Evolutionary conservation across 495 filamentous ascomycete species (phyloP).

Genomic region (Hyaloscypha finlandica): DNA sequence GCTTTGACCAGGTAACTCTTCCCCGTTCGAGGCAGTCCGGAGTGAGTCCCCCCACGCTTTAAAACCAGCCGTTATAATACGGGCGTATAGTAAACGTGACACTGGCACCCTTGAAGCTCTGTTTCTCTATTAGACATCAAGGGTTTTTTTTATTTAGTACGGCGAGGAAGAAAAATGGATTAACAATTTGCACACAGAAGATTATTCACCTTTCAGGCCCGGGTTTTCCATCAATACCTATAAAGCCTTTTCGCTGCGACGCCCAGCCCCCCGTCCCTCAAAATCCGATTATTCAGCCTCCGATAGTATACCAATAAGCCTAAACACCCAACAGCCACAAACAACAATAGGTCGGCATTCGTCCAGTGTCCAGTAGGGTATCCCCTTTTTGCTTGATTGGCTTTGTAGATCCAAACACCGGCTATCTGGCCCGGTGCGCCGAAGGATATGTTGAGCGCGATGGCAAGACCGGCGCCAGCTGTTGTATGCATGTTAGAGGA

Average conservation of each 20-base stretch:
- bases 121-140: no score
- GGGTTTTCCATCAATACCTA: slow-evolving; percentile 14
- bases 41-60: no score
- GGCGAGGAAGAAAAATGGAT: no score
- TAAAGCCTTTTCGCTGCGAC: slow-evolving; percentile 34
- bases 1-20: slow-evolving; percentile 7
- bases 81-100: no score
- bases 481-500: slow-evolving; percentile 68
- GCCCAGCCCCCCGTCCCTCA: slow-evolving; percentile 26
- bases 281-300: slow-evolving; percentile 40
- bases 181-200: no score
- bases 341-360: slow-evolving; percentile 48
- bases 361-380: slow-evolving; percentile 69
- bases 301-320: slow-evolving; percentile 45
- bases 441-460: slow-evolving; percentile 67
- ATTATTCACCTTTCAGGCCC: no score
- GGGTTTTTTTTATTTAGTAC: no score
- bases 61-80: no score
- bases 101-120: no score
- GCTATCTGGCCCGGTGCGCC: slow-evolving; percentile 70
- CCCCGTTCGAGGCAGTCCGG: neutral
- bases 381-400: slow-evolving; percentile 56
- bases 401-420: slow-evolving; percentile 73
- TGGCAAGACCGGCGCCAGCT: slow-evolving; percentile 63
- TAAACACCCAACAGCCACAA: slow-evolving; percentile 41